Evolutionary conservation across 2,329 filamentous ascomycete genomes (phyloP), one percentile per base, ranked within the genome.

Genomic region (Bipolaris bicolor): DNA sequence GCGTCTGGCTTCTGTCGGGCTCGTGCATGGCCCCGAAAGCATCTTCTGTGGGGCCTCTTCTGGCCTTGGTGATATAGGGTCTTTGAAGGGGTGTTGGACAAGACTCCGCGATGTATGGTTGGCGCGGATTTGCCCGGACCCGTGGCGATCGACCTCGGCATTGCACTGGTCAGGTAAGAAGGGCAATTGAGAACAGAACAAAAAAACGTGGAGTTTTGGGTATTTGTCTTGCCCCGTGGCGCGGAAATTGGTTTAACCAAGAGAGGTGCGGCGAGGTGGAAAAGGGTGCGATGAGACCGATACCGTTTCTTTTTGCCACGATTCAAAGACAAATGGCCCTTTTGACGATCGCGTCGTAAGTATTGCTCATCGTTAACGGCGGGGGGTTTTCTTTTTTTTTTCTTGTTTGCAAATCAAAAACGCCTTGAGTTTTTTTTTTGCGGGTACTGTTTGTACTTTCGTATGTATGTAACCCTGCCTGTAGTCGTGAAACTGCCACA

Each of bases 111-210:
- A 15, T 18, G 26, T 13, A n/a, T 55, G 52, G 52, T 55, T 55
- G 52, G 52, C 24, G 52, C 52, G 52, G 52, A 55, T 46, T n/a
- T n/a, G 45, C 20, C 45, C 45, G 31, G 45, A 9, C 44, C 33
- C 20, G 18, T 10, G 15, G 16, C 18, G 31, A 36, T 47, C 13
- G 45, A 22, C 45, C 9, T 46, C 29, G 44, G 44, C 29, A 46
- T 34, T 34, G 18, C 44, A 33, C 39, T 20, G 29, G 13, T 13
- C 7, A 13, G 44, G 31, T 29, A 22, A 18, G 34, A 22, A 18
- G 34, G 29, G 16, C 18, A 7, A 18, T 45, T 24, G 22, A 20
- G 20, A 20, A 20, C 20, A 20, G 20, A 20, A n/a, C n/a, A 20
- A 20, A 26, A 22, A 34, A 20, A 46, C 16, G 44, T 46, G 44